Conservation (phyloP, 441 rosid genomes). For the Eugenia klotzschiana region DNA sequence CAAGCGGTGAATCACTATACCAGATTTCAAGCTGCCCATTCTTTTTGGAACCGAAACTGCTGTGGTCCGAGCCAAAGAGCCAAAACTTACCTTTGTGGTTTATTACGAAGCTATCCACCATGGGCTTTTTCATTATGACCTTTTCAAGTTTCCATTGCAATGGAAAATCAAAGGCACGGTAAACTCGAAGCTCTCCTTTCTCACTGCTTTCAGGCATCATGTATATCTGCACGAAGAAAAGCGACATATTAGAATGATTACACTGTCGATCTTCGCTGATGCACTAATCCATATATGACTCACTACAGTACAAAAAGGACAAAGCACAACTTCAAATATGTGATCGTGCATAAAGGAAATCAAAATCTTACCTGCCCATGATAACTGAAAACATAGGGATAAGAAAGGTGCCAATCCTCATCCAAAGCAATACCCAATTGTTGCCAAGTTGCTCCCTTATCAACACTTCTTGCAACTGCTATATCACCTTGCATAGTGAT, state of each 20-base stretch:
- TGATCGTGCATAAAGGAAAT: not conserved
- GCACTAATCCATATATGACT: not conserved
- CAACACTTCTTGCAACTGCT: conserved; percentile 71
- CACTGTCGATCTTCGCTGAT: not conserved
- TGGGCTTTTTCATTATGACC: conserved; percentile 55
- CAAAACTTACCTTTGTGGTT: conserved; percentile 50
- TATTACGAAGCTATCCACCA: conserved; percentile 55
- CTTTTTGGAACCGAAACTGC: conserved; percentile 42
- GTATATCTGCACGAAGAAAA: conserved; percentile 42
- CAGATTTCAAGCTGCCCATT: conserved; percentile 85
- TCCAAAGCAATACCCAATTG: conserved; percentile 83
- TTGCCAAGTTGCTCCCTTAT: conserved; percentile 85
- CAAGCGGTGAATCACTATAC: conserved; percentile 73
- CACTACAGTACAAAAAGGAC: not conserved
- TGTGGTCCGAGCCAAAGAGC: conserved; percentile 86
- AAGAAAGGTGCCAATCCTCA: conserved; percentile 94
- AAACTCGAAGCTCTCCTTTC: conserved; percentile 63
- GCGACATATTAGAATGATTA: not conserved
- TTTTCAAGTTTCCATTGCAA: conserved; percentile 63
- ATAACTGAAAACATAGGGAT: conserved; percentile 70
- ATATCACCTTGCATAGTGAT: conserved; percentile 88
- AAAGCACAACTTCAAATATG: not conserved
- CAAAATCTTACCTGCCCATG: conserved; percentile 50
- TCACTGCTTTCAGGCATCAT: conserved; percentile 86
- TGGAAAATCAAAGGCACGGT: conserved; percentile 69